A percentile compares a stretch with the other conserved stretches of the same genome.
Conservation (phyloP, 2,329 filamentous ascomycete genomes). For the Pseudogymnoascus sp. region DNA sequence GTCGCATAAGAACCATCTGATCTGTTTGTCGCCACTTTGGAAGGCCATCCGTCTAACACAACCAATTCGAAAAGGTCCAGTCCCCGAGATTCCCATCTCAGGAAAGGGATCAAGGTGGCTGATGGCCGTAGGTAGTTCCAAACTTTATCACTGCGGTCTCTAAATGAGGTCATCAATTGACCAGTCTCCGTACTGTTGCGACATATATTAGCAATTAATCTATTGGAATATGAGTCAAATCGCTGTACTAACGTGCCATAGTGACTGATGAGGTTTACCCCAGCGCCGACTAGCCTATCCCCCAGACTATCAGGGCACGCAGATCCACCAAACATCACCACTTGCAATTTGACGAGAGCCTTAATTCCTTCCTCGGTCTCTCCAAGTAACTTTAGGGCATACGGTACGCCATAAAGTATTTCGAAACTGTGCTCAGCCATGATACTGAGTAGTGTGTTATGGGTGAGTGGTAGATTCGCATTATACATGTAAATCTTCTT, state of each 20-base stretch:
- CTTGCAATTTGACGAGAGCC: conserved; percentile 40
- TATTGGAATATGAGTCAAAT: not conserved
- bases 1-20: conserved; percentile 41
- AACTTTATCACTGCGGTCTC: conserved; percentile 23
- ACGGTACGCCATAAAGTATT: conserved; percentile 57
- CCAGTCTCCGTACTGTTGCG: conserved; percentile 36
- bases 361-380: conserved; percentile 51
- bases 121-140: conserved; percentile 38
- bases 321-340: conserved; percentile 53
- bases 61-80: not conserved
- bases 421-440: conserved; percentile 42
- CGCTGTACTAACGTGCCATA: conserved; percentile 46
- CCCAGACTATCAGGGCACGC: conserved; percentile 55
- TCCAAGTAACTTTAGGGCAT: conserved; percentile 56
- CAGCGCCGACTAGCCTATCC: conserved; percentile 44
- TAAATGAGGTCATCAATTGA: conserved; percentile 33
- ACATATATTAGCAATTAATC: not conserved
- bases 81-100: conserved; percentile 6
- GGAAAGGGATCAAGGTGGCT: not conserved
- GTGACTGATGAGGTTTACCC: conserved; percentile 50
- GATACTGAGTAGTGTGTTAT: conserved; percentile 40
- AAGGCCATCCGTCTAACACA: conserved; percentile 32
- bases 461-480: conserved; percentile 48
- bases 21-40: conserved; percentile 35
- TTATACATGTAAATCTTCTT: conserved; percentile 50